phyloP scores from a whole-genome alignment of 352 stramenopile species.

The Phytophthora meadii region DNA sequence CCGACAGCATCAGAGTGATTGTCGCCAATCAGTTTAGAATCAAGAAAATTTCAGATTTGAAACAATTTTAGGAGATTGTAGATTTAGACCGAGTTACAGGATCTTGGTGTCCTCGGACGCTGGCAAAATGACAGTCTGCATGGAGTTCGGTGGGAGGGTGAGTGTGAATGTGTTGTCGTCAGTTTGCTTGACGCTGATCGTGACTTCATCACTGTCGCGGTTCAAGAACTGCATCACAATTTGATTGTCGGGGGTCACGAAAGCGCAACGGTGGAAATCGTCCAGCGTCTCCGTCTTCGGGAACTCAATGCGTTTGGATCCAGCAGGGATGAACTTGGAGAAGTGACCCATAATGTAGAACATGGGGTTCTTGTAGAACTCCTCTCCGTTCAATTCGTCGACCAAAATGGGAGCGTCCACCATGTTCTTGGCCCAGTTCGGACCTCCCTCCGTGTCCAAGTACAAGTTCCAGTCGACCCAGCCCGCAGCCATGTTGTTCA shows the following conservation, averaged over 20 bases:
- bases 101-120: constrained; percentile 23
- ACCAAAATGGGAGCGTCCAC: constrained; percentile 81
- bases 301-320: constrained; percentile 52
- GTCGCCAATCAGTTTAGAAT: not conserved
- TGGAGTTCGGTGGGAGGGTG: constrained; percentile 12
- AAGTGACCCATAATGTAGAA: constrained; percentile 5
- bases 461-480: constrained; percentile 91
- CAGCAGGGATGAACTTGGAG: constrained; percentile 32
- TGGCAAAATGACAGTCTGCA: constrained; percentile 28
- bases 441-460: constrained; percentile 67
- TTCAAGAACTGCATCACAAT: constrained; percentile 49
- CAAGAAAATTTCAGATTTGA: not conserved
- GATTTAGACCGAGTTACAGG: not conserved
- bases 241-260: constrained; percentile 45
- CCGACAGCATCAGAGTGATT: not conserved
- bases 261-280: constrained; percentile 47
- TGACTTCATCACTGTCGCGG: constrained; percentile 32
- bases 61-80: not conserved
- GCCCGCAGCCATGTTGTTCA: constrained; percentile 62
- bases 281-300: constrained; percentile 31
- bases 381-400: constrained; percentile 38
- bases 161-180: constrained; percentile 24
- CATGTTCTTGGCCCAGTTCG: constrained; percentile 75
- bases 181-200: constrained; percentile 23
- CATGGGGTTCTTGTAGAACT: constrained; percentile 4